These are phyloP conservation scores for Penstemon newberryi DNA, from an alignment of 257 asterid genomes.

Conservation along the genomic window DNA sequence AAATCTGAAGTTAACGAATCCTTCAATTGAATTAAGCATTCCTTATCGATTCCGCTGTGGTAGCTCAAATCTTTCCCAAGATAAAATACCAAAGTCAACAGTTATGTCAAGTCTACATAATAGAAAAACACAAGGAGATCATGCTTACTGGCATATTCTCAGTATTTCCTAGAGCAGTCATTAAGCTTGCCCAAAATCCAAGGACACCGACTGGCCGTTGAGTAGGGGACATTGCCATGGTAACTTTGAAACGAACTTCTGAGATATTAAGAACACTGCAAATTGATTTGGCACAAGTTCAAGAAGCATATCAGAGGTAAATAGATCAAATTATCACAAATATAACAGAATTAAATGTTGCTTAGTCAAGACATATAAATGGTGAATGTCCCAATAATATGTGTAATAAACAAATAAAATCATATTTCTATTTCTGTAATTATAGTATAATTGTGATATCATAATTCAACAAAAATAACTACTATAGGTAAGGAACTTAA, in stretches of 20 bases:
- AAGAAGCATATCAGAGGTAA: constrained; percentile 23
- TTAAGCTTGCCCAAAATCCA: constrained; percentile 99
- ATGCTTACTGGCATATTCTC: constrained; percentile 96
- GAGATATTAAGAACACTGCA: constrained; percentile 90
- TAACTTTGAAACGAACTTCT: constrained; percentile 88
- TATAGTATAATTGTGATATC: too few relatives aligned
- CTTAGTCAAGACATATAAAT: too few relatives aligned
- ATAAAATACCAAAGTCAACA: constrained; percentile 6
- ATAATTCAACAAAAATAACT: too few relatives aligned
- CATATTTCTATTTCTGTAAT: too few relatives aligned
- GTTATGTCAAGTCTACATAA: constrained; percentile 17
- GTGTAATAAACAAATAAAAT: too few relatives aligned
- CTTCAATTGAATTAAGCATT: too few relatives aligned
- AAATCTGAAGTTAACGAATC: too few relatives aligned
- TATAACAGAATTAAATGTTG: not conserved
- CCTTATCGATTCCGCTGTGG: not conserved
- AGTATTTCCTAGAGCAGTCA: constrained; percentile 99
- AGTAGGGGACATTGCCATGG: constrained; percentile 99
- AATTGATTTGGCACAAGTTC: constrained; percentile 30
- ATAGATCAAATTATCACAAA: constrained; percentile 18
- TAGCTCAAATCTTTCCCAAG: constrained; percentile 22
- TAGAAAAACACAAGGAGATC: constrained; percentile 18
- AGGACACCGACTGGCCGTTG: constrained; percentile 99
- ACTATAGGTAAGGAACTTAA: too few relatives aligned
- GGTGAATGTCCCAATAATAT: too few relatives aligned